Conservation (phyloP, 495 filamentous ascomycete species). For the Xylona heveae region DNA sequence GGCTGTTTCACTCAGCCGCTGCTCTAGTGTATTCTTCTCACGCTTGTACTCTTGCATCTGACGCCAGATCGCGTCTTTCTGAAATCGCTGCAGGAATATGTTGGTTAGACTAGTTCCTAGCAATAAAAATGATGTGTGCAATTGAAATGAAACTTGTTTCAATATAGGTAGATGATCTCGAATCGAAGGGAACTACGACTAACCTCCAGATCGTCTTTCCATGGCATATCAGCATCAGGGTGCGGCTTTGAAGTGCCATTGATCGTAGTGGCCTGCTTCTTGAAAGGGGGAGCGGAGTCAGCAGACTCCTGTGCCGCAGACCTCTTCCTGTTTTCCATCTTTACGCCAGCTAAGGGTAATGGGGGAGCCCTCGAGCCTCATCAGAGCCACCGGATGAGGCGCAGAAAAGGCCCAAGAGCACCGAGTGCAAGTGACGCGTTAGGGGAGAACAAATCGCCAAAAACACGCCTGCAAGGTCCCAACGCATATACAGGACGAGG, state of each 20-base stretch:
- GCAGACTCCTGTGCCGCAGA: slow-evolving; percentile 51
- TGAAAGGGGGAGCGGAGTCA: slow-evolving; percentile 61
- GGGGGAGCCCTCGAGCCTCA: slow-evolving; percentile 68
- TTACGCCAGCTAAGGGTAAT: slow-evolving; percentile 55
- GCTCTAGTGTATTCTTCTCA: slow-evolving; percentile 58
- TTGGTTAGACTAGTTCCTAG: background rate
- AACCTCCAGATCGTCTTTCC: slow-evolving; percentile 80
- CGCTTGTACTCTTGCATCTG: slow-evolving; percentile 97
- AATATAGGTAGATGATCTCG: background rate
- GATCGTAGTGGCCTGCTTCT: slow-evolving; percentile 54
- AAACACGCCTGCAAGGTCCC: too few relatives aligned
- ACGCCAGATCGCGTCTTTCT: slow-evolving; percentile 92
- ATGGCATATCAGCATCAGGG: slow-evolving; percentile 59
- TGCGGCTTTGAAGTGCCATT: slow-evolving; percentile 56
- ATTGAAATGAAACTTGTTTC: slow-evolving; percentile 1
- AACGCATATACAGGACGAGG: too few relatives aligned
- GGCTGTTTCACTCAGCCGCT: slow-evolving; percentile 48
- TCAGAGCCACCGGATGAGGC: too few relatives aligned
- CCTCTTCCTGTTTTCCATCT: slow-evolving; percentile 97
- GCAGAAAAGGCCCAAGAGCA: too few relatives aligned
- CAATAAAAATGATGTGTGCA: background rate
- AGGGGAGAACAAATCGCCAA: too few relatives aligned
- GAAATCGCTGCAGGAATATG: slow-evolving; percentile 48
- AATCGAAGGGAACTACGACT: slow-evolving; percentile 20
- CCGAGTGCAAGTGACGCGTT: too few relatives aligned